Evolutionary conservation across 495 filamentous ascomycete species (phyloP), one percentile per base, ranked within the genome.

Genomic region (Massariosphaeria phaeospora): DNA sequence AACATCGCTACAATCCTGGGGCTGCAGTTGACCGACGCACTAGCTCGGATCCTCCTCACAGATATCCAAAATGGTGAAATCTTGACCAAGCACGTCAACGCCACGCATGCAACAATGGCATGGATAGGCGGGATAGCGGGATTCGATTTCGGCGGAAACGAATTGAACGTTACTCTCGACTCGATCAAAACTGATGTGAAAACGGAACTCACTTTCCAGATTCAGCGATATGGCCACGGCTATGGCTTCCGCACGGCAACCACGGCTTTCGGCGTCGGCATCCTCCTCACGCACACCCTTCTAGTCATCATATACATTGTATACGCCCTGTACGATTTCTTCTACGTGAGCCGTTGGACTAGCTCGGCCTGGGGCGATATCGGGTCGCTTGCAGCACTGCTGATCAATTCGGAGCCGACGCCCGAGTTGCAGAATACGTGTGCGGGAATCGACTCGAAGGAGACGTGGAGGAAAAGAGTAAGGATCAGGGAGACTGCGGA

Each of bases 351-450:
- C 17, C 15, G 17, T 9, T 45, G 41, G 41, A 45, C 41, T 9
- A 45, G 41, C 17, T 45, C 41, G 5, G 41, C 41, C 7, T 45
- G 41, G 41, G 41, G 41, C 10, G 41, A 17, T 17, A 10, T 45
- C 17, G 41, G 41, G 10, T 12, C 21, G 41, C 17, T 45, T 4
- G 17, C 17, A 8, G 23, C 41, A 17, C 41, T 45, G 17, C 26
- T 21, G 13, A 21, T 45, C 23, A 26, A 45, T 45, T 45, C 41
- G 41, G 26, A 26, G 17, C 41, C 41, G 23, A 45, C 17, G 13
- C 10, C 9, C 9, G 41, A 45, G 17, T 11, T 45, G 41, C 41
- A 45, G 23, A 45, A 45, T 18, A 45, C 41, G 10, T 45, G 41
- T 27, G 41, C 23, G 15, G 41, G 41, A 11, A 45, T 45, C 10